phyloP scores from a whole-genome alignment of 306 rosid genomes.

The Dalbergia cochinchinensis region DNA sequence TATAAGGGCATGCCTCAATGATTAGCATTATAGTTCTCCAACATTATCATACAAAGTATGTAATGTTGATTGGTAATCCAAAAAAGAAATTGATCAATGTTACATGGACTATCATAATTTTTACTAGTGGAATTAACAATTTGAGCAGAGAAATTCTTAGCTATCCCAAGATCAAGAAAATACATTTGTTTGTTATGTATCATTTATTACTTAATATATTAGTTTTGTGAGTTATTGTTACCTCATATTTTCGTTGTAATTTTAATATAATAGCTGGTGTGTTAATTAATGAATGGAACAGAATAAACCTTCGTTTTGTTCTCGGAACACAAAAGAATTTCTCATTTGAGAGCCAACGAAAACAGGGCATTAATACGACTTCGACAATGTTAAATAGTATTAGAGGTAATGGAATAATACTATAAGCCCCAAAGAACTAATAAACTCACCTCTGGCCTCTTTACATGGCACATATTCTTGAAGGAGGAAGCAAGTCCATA shows the following conservation, averaged over 20 bases:
- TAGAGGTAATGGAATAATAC: not conserved
- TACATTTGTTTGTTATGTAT: too few species aligned
- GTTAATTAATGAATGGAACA: too few species aligned
- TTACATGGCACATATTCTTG: constrained; percentile 66
- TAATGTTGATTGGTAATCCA: constrained; percentile 11
- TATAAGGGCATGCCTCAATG: not conserved
- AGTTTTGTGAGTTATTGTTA: too few species aligned
- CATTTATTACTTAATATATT: too few species aligned
- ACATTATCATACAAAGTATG: constrained; percentile 29
- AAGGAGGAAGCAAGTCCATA: constrained; percentile 72
- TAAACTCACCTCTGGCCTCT: constrained; percentile 83
- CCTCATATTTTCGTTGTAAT: too few species aligned
- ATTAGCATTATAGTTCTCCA: constrained; percentile 24
- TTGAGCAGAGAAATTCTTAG: not conserved
- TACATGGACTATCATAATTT: not conserved
- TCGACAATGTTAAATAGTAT: not conserved
- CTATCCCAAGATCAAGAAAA: too few species aligned
- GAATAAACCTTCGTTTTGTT: too few species aligned
- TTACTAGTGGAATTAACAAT: not conserved
- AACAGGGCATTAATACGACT: not conserved
- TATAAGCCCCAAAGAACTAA: not conserved
- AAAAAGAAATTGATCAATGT: constrained; percentile 26
- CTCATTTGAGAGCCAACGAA: too few species aligned
- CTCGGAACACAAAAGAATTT: too few species aligned
- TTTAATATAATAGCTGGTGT: too few species aligned